These are phyloP conservation scores for Aureobasidium leucospermi DNA, from an alignment of 2,329 filamentous ascomycete species.

Conservation along the genomic window DNA sequence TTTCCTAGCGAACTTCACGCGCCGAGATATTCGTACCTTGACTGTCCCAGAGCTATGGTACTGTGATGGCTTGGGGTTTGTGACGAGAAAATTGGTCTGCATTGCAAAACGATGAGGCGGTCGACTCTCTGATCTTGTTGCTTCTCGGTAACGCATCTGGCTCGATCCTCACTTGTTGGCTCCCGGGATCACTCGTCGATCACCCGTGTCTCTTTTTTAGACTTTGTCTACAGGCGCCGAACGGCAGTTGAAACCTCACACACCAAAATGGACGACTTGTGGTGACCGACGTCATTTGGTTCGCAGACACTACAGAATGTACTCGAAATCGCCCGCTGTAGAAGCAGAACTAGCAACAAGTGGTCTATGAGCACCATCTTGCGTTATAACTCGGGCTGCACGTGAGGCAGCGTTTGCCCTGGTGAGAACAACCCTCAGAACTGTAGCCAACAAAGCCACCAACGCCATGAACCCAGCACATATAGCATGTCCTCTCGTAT, in stretches of 20 bases:
- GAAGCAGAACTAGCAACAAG: not conserved
- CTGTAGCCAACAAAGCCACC: conserved; percentile 36
- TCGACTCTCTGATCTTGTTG: not conserved
- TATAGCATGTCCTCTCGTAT: conserved; percentile 42
- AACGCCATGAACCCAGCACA: conserved; percentile 45
- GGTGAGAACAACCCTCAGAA: conserved; percentile 35
- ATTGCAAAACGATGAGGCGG: not conserved
- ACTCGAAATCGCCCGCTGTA: not conserved
- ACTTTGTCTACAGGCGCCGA: not conserved
- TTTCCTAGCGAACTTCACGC: not conserved
- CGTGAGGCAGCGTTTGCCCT: conserved; percentile 25
- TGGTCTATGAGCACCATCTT: not conserved
- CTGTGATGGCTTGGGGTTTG: not conserved
- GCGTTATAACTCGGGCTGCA: not conserved
- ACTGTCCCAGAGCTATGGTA: not conserved
- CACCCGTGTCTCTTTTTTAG: not conserved
- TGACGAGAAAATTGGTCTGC: not conserved
- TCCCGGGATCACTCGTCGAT: not conserved
- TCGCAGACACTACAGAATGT: not conserved
- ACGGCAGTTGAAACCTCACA: not conserved
- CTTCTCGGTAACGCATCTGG: not conserved
- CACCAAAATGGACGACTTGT: not conserved
- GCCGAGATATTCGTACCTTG: not conserved
- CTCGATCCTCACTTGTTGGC: not conserved
- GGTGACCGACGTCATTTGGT: not conserved